phyloP scores from a whole-genome alignment of 2,329 filamentous ascomycete species.

The Sporothrix curviconia region DNA sequence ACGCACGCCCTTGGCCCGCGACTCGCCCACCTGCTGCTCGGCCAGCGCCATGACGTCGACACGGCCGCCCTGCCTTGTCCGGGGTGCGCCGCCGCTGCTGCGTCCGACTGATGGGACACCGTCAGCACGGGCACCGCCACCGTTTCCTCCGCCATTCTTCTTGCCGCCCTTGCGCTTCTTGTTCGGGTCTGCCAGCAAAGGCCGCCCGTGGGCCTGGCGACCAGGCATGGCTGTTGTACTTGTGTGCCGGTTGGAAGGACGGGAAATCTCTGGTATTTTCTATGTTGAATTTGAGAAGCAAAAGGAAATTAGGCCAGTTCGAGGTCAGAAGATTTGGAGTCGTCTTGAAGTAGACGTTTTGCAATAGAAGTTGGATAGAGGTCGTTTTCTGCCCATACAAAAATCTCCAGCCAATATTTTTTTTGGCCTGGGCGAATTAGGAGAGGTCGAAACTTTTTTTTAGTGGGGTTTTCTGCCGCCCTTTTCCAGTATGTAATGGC shows the following conservation, averaged over 20 bases:
- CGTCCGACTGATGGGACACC: not conserved
- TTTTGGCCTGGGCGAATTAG: not conserved
- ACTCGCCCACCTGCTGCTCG: constrained; percentile 42
- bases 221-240: constrained; percentile 41
- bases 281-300: no score
- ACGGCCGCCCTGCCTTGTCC: constrained; percentile 34
- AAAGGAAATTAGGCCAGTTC: no score
- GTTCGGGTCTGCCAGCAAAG: constrained; percentile 34
- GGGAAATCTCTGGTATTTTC: no score
- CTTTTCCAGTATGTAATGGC: not conserved
- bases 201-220: constrained; percentile 51
- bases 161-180: constrained; percentile 31
- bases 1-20: constrained; percentile 29
- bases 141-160: not conserved
- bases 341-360: no score
- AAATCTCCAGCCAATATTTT: constrained; percentile 4
- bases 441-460: constrained; percentile 12
- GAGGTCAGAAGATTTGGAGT: no score
- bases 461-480: constrained; percentile 19
- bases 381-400: not conserved
- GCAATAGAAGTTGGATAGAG: no score
- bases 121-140: not conserved
- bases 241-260: not conserved
- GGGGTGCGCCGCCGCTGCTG: constrained; percentile 29
- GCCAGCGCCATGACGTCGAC: constrained; percentile 54